Base-by-base conservation (phyloP, 495 filamentous ascomycete genomes). In the Xylaria scruposa region DNA sequence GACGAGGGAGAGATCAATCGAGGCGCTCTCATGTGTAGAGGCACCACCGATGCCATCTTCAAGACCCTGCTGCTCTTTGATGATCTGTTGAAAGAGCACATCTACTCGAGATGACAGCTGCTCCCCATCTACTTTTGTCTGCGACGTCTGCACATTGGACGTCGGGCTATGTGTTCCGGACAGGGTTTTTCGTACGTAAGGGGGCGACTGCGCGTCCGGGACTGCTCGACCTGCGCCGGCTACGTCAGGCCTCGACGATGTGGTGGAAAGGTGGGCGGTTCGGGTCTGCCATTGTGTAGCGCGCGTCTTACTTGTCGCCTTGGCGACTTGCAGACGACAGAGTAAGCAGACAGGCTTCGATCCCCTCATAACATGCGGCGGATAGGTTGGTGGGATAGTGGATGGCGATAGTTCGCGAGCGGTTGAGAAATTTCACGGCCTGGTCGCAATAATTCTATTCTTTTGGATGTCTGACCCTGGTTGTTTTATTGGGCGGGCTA, bases 271-370 rank as follows among this genome's bases (percentile, higher is more conserved):
- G 7, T 21, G 53, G 19, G 65, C 46, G 60, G 3, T 76, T 72
- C 60, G 79, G 58, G 74, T 86, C 79, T 65, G 80, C 85, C 74
- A 85, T 78, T 75, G 86, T 79, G 53, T 83, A 79, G 9, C 81
- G 75, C 58, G 84, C 81, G 19, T 85, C 80, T 70, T 40, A 47
- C 63, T 51, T 58, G 75, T 68, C 59, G 66, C 59, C 66, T 64
- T 44, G 62, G 73, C 70, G 70, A 67, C 70, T 75, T 74, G 58
- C 40, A 74, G 75, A 66, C 77, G 77, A 66, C 75, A 78, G 49
- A 78, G 70, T 66, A 78, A 66, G 63, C 77, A 78, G 40, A 65
- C 67, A 36, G 75, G 53, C 49, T 36, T 77, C 10, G 75, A 65
- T 24, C 67, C 29, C 68, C 66, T 78, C 77, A 78, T 78, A 70